Evolutionary conservation across 306 rosid species (phyloP), one percentile per base, ranked within the genome.

Genomic region (Medicago ruthenica): DNA sequence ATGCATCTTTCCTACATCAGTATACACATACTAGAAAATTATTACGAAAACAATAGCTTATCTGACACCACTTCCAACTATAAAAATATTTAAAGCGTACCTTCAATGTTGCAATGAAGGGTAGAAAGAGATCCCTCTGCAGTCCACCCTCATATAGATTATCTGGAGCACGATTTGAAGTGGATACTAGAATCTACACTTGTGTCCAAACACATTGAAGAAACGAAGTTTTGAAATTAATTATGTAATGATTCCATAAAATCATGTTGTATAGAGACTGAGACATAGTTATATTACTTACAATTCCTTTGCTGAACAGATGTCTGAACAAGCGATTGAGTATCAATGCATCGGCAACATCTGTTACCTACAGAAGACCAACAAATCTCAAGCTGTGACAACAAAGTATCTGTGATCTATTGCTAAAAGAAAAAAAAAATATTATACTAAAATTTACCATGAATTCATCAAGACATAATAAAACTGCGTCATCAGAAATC

Each of bases 151-250:
- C 98, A 9, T 95, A 95, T 6, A 95, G 87, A 45, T 83, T 89
- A 81, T 92, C 97, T 20, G 98, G 98, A 58, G 96, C 97, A 78
- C 98, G 98, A 80, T 95, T 95, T 60, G 98, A 95, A 67, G 98
- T 95, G 77, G 97, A 66, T 8, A 95, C 97, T 45, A 95, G 92
- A 86, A 95, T 92, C 98, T 95, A 73, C 36, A 84, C 75, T 88
- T 83, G 80, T 78, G 78, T 74, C 79, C 73, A 55, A 81, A 68
- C 83, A 80, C 68, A 86, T 34, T 50, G 79, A 40, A 77, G 76
- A 70, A 47, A 80, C 21, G 41, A 3, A 44, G 42, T 21, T 40
- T 60, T 59, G 16, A 81, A 71, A 69, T 37, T 79, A 75, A 45
- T 70, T 66, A 74, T 78, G 40, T 58, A 79, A 62, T 17, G 39